These are phyloP conservation scores for Mortierella sp. DNA, from an alignment of 371 early-diverging fungal species.

Conservation along the genomic window DNA sequence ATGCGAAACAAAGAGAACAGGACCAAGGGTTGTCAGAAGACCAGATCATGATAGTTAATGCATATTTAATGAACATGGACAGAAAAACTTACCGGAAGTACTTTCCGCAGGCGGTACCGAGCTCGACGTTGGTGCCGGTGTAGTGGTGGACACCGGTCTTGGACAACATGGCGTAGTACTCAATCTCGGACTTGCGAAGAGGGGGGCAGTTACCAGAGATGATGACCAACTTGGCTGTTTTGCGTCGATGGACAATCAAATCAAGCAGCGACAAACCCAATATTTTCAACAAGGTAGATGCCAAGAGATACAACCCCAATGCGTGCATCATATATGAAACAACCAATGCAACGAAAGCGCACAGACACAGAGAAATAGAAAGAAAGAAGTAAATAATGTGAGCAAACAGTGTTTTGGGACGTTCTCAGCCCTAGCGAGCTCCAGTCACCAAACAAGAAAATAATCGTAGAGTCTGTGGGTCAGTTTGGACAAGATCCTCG, in stretches of 20 bases:
- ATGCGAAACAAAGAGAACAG: background rate
- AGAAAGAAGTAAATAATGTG: constrained; percentile 24
- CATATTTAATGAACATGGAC: background rate
- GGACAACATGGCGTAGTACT: constrained; percentile 99
- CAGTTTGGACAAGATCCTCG: background rate
- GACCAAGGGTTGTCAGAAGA: background rate
- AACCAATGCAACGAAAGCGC: constrained; percentile 15
- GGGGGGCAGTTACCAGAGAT: constrained; percentile 99
- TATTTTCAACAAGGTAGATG: constrained; percentile 13
- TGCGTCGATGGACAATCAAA: constrained; percentile 12
- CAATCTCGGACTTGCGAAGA: constrained; percentile 98
- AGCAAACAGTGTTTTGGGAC: constrained; percentile 50
- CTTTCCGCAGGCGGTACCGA: constrained; percentile 99
- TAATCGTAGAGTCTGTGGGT: constrained; percentile 13
- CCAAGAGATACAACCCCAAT: constrained; percentile 11
- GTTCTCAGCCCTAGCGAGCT: constrained; percentile 57
- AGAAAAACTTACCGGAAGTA: constrained; percentile 85
- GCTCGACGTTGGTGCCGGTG: constrained; percentile 97
- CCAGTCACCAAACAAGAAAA: constrained; percentile 55
- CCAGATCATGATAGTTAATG: background rate
- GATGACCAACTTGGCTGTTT: constrained; percentile 95
- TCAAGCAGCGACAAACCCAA: constrained; percentile 13
- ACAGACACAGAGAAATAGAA: constrained; percentile 8
- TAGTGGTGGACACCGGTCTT: constrained; percentile 99
- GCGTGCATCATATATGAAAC: constrained; percentile 30